Conservation (phyloP, 768 basidiomycete genomes). For the Podaxis pistillaris region DNA sequence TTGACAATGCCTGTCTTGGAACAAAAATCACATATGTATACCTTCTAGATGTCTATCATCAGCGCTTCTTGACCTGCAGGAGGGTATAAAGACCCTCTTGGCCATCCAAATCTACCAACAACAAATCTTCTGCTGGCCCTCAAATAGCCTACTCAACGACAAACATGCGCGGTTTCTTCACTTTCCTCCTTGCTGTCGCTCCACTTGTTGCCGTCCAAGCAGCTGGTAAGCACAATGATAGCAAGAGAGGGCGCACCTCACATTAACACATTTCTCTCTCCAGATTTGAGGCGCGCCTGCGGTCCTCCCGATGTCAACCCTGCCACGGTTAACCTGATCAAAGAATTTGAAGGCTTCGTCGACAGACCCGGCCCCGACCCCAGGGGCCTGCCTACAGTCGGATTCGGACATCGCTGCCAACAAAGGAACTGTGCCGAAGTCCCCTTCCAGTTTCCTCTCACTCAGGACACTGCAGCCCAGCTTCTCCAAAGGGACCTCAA, state of each 20-base stretch:
- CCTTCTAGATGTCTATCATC: not conserved
- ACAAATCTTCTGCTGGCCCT: not conserved
- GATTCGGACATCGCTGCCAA: conserved; percentile 6
- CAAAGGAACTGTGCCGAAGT: conserved; percentile 29
- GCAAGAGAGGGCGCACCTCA: not conserved
- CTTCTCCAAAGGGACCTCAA: conserved; percentile 27
- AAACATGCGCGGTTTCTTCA: not conserved
- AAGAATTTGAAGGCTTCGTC: not conserved
- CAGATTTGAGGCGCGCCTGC: not conserved
- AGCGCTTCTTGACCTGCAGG: not conserved
- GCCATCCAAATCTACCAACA: not conserved
- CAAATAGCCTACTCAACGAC: not conserved
- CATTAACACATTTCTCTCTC: not conserved
- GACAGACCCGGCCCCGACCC: not conserved
- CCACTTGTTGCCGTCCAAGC: not conserved
- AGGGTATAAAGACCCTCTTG: not conserved
- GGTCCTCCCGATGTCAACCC: not conserved
- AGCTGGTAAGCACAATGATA: not conserved
- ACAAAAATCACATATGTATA: not conserved
- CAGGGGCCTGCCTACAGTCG: not conserved
- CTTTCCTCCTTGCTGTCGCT: not conserved
- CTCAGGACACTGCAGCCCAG: conserved; percentile 14
- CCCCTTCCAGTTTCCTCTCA: conserved; percentile 31
- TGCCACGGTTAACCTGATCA: not conserved
- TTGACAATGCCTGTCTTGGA: not conserved